Base-by-base conservation (phyloP, 2,329 filamentous ascomycete genomes). In the Neurospora crassa region DNA sequence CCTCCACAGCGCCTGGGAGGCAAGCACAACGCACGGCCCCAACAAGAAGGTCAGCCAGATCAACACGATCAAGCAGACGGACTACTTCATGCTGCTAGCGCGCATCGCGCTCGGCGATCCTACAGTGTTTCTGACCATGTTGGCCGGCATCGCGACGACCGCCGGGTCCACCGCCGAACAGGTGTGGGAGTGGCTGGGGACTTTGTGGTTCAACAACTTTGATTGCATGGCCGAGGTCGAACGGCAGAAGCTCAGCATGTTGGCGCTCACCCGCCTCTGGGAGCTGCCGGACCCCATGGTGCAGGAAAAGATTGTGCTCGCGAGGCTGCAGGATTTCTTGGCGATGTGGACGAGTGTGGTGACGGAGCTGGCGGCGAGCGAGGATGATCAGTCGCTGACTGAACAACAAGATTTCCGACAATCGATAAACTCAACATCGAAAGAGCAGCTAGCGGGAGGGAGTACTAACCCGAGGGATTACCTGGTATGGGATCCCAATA, bases 1-100 rank as follows among this genome's bases (percentile, higher is more conserved):
- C 10, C 84, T 95, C 0, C 89, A 89, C 77, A 87, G 90, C 69
- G 87, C 90, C 2, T 90, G 89, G 86, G 87, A 91, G 77, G 90
- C 92, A 2, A 90, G 92, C 76, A 90, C 96, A 79, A 93, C 92
- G 0, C 92, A 92, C 0, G 95, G 96, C 0, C 94, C 95, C 0
- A 92, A 92, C 77, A 87, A 87, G 37, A 91, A 87, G 75, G 84
- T 88, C 24, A 87, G 90, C 53, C 87, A 88, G 40, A 87, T 97
- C 42, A 91, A 91, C 76, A 89, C 90, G 14, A 86, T 94, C 12
- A 90, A 92, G 0, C 90, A 97, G 78, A 92, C 92, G 0, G 92
- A 97, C 78, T 97, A 97, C 79, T 91, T 97, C 77, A 88, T 89
- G 5, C 89, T 98, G 2, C 85, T 99, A 2, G 90, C 93, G 1